Conservation (phyloP, 2,329 filamentous ascomycete genomes). For the Epichloe gansuensis region DNA sequence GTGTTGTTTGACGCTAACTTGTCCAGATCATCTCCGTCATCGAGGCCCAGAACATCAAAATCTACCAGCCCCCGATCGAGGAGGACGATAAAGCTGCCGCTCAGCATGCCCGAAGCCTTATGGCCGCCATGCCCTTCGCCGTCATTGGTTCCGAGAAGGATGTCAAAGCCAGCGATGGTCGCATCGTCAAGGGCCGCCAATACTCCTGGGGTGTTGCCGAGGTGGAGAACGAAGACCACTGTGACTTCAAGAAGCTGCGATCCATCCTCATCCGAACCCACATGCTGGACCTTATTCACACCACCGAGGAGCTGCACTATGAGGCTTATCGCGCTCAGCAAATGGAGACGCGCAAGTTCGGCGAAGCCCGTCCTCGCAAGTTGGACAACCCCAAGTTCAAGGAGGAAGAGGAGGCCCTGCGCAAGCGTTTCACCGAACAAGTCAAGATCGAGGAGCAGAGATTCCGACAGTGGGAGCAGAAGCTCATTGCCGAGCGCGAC, state of each 20-base stretch:
- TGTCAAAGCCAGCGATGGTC: slow-evolving; percentile 88
- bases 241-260: slow-evolving; percentile 99
- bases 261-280: slow-evolving; percentile 97
- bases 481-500: slow-evolving; percentile 96
- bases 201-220: slow-evolving; percentile 99
- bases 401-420: slow-evolving; percentile 95
- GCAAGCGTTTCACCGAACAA: slow-evolving; percentile 99
- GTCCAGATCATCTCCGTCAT: slow-evolving; percentile 81
- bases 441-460: slow-evolving; percentile 99
- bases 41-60: slow-evolving; percentile 98
- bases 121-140: slow-evolving; percentile 95
- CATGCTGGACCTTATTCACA: slow-evolving; percentile 99
- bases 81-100: slow-evolving; percentile 96
- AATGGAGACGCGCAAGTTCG: slow-evolving; percentile 99
- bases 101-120: slow-evolving; percentile 84
- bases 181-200: slow-evolving; percentile 96
- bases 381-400: slow-evolving; percentile 99
- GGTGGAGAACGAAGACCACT: slow-evolving; percentile 99
- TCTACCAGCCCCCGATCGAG: slow-evolving; percentile 95
- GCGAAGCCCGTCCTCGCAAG: slow-evolving; percentile 92
- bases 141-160: slow-evolving; percentile 99
- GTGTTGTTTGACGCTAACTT: slow-evolving; percentile 7
- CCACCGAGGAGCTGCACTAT: slow-evolving; percentile 98
- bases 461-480: slow-evolving; percentile 99
- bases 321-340: slow-evolving; percentile 98